A percentile compares a stretch with the other conserved stretches of the same genome.
phyloP scores from a whole-genome alignment of 176 grass and related monocot genomes.

The Puya raimondii region DNA sequence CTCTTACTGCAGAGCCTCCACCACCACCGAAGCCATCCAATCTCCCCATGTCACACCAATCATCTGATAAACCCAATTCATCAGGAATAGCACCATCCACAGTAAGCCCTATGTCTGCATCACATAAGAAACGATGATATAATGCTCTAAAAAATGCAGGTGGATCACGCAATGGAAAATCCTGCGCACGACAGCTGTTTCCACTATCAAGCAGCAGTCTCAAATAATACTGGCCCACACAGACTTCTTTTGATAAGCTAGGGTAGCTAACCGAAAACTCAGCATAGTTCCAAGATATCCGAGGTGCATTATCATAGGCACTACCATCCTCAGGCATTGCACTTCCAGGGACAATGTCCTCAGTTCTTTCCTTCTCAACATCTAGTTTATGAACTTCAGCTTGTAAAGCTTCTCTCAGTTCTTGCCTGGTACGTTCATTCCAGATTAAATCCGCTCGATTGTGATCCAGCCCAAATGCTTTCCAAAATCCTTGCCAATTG shows the following conservation, averaged over 20 bases:
- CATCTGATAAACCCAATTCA: slow-evolving; percentile 91
- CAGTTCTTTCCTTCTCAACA: slow-evolving; percentile 92
- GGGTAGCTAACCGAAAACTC: slow-evolving; percentile 86
- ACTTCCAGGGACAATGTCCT: slow-evolving; percentile 82
- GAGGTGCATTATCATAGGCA: slow-evolving; percentile 52
- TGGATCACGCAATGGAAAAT: slow-evolving; percentile 93
- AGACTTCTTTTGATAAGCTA: slow-evolving; percentile 97
- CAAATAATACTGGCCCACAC: slow-evolving; percentile 96
- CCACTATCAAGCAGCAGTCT: slow-evolving; percentile 84
- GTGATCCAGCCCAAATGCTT: slow-evolving; percentile 84
- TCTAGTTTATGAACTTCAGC: slow-evolving; percentile 98
- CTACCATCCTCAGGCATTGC: slow-evolving; percentile 44
- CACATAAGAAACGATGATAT: slow-evolving; percentile 96
- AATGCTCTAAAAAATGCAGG: slow-evolving; percentile 94
- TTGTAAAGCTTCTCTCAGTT: slow-evolving; percentile 86
- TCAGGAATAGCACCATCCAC: slow-evolving; percentile 98
- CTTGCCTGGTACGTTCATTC: slow-evolving; percentile 96
- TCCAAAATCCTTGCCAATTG: slow-evolving; percentile 98
- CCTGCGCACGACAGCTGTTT: slow-evolving; percentile 63
- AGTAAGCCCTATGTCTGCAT: slow-evolving; percentile 90
- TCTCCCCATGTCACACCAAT: slow-evolving; percentile 99
- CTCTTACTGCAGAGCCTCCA: slow-evolving; percentile 90
- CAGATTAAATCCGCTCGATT: slow-evolving; percentile 97
- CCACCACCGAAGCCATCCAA: slow-evolving; percentile 97
- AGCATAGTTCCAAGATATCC: slow-evolving; percentile 98